phyloP scores from a whole-genome alignment of 2,329 filamentous ascomycete genomes.

The Bipolaris victoriae region DNA sequence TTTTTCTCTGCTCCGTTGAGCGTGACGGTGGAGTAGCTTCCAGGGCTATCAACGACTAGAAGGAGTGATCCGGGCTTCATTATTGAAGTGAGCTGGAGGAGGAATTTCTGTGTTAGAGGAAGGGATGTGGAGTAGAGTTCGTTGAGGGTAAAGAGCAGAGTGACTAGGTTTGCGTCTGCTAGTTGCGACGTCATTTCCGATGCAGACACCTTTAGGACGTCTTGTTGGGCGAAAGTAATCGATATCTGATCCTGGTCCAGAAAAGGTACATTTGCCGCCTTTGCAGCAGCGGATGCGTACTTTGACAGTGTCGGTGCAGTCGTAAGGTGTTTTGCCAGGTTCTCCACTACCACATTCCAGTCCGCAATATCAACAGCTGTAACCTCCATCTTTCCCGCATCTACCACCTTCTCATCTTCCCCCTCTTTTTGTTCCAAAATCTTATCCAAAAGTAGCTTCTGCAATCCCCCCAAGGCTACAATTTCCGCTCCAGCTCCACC shows the following conservation, averaged over 20 bases:
- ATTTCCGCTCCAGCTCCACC: slow-evolving; percentile 72
- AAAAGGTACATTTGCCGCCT: slow-evolving; percentile 51
- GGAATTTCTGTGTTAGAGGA: slow-evolving; percentile 74
- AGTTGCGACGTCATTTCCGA: slow-evolving; percentile 44
- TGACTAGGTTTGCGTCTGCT: slow-evolving; percentile 62
- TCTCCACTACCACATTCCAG: slow-evolving; percentile 69
- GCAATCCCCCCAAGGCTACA: slow-evolving; percentile 64
- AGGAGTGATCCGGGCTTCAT: slow-evolving; percentile 68
- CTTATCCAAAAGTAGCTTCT: slow-evolving; percentile 45
- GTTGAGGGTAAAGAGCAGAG: slow-evolving; percentile 92
- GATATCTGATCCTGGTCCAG: slow-evolving; percentile 37
- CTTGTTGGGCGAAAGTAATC: slow-evolving; percentile 56
- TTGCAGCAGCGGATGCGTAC: slow-evolving; percentile 56
- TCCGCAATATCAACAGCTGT: slow-evolving; percentile 81
- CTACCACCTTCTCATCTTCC: neutral
- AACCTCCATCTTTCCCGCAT: slow-evolving; percentile 49
- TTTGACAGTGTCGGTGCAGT: slow-evolving; percentile 55
- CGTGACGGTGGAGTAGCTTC: slow-evolving; percentile 85
- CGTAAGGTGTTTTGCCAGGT: slow-evolving; percentile 64
- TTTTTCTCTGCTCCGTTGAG: slow-evolving; percentile 63
- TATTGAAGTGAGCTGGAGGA: slow-evolving; percentile 69
- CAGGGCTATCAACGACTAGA: slow-evolving; percentile 89
- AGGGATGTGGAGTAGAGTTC: slow-evolving; percentile 86
- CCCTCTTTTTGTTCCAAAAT: slow-evolving; percentile 1
- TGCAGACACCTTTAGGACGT: slow-evolving; percentile 56